Base-by-base conservation (phyloP, 306 rosid genomes). In the Astragalus membranaceus region DNA sequence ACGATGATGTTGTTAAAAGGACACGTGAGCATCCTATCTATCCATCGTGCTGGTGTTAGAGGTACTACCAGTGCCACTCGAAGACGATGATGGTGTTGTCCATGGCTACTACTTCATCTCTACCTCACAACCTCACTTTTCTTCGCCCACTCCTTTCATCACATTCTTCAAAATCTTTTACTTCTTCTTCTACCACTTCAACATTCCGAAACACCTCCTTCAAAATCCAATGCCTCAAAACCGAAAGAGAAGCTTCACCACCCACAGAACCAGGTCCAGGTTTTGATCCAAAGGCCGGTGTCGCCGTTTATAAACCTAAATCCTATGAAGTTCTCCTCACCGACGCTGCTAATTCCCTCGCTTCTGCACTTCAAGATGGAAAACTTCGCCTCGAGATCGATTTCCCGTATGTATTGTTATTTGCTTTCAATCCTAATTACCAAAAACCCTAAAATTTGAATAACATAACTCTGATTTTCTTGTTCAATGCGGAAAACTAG, bases 311-410 rank as follows among this genome's bases (percentile, higher is more conserved):
- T 80, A 94, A 94, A 67, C 98, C 97, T 6, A 90, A 90, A 64
- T 90, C 97, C 13, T 94, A 94, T 51, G 78, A 90, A 72, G 92
- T 90, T 66, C 89, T 94, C 2, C 88, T 84, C 53, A 57, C 87
- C 1, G 97, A 93, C 64, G 97, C 98, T 37, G 92, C 97, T 4
- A 85, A 73, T 42, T 84, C 96, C 9, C 98, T 93, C 5, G 84
- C 92, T 37, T 81, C 5, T 56, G 98, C 97, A 75, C 94, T 93
- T 53, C 67, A 81, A 23, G 90, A 85, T 13, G 92, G 96, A 72
- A 82, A 78, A 68, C 71, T 75, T 55, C 94, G 96, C 75, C 69
- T 93, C 78, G 98, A 93, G 81, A 90, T 90, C 49, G 98, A 93
- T 85, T 93, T 93, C 75, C 98, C 98, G 98, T 90, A 84, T 4